These are phyloP conservation scores for Neospermospora avenae DNA, from an alignment of 2,329 filamentous ascomycete genomes.

Conservation along the genomic window DNA sequence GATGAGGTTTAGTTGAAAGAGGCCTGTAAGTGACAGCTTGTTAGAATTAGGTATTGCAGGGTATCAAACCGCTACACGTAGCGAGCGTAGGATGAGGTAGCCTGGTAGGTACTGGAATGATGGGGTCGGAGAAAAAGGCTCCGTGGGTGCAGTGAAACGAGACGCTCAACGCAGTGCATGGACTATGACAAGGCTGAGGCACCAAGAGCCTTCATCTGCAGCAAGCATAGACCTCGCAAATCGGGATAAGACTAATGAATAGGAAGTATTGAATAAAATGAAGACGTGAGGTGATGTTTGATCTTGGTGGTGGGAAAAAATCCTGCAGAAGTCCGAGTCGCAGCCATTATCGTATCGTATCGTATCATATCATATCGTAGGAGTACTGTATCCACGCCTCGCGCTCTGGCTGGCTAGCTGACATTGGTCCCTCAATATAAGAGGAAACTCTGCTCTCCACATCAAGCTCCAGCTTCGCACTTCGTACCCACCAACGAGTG, in stretches of 20 bases:
- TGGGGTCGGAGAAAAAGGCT: conserved; percentile 7
- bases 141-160: conserved; percentile 16
- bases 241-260: background rate
- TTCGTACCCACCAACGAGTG: background rate
- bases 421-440: conserved; percentile 11
- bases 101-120: no score
- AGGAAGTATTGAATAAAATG: background rate
- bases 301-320: conserved; percentile 8
- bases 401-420: background rate
- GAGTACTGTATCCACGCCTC: background rate
- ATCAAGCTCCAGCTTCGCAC: background rate
- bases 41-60: conserved; percentile 21
- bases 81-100: no score
- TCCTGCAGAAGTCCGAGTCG: conserved; percentile 13
- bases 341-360: background rate
- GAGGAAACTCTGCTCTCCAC: background rate
- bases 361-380: background rate
- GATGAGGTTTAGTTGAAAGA: conserved; percentile 43
- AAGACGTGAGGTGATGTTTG: background rate
- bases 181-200: conserved; percentile 9
- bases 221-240: conserved; percentile 16
- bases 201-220: background rate
- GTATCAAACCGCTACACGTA: conserved; percentile 17
- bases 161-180: conserved; percentile 5
- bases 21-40: conserved; percentile 20